Base-by-base conservation (phyloP, 345 rosid genomes). In the Sisymbrium irio region DNA sequence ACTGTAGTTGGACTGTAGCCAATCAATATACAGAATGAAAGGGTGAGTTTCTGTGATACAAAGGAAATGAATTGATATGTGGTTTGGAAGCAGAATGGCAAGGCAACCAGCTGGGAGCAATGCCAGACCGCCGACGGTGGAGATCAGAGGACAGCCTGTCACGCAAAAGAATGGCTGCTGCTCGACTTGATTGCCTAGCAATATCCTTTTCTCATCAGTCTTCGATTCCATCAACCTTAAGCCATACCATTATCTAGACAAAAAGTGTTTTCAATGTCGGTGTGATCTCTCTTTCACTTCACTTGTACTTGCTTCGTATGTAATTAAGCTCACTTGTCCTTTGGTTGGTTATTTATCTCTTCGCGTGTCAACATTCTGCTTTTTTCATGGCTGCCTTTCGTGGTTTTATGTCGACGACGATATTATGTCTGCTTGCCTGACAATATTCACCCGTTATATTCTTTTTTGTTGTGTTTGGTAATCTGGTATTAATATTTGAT, bases 111-210 rank as follows among this genome's bases (percentile, higher is more conserved):
- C 88, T 55, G 77, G 68, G 84, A 83, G 77, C 85, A 85, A 77
- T 28, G 86, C 88, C 66, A 87, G 83, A 63, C 87, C 88, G 15
- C 87, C 90, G 19, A 84, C 90, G 0, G 92, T 89, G 77, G 84
- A 89, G 79, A 82, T 89, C 74, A 79, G 82, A 59, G 95, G 95
- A 45, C 90, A 89, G 81, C 92, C 92, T 47, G 83, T 89, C 20
- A 79, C 79, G 60, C 86, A 89, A 79, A 87, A 83, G 76, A 76
- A 77, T 40, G 90, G 92, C 39, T 89, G 95, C 84, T 87, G 95
- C 82, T 85, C 96, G 36, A 82, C 87, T 37, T 89, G 72, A 73
- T 68, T 51, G 40, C 61, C 64, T 9, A 56, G 42, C 35, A 39
- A 2, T 27, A 7, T 62, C 53, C 42, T 60, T 20, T 50, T 37